A percentile compares a stretch with the other conserved stretches of the same genome.
Evolutionary conservation across 2,329 filamentous ascomycete species (phyloP).

Genomic region (Fusarium longipes): DNA sequence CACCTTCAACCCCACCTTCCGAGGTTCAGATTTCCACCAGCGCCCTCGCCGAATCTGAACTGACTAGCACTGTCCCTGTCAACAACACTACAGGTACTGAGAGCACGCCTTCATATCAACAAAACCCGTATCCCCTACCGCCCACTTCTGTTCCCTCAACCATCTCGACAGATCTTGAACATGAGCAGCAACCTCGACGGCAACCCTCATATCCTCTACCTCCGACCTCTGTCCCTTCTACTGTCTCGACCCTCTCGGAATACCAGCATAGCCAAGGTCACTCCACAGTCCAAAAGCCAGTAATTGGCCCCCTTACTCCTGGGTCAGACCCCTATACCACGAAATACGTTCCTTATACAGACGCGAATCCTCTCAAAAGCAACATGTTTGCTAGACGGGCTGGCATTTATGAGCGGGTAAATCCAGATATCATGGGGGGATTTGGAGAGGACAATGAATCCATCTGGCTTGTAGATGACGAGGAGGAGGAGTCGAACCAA

Average conservation of each 20-base stretch:
- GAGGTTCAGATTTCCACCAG: background rate
- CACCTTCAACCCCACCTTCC: constrained; percentile 8
- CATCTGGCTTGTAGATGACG: constrained; percentile 48
- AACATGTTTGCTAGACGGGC: constrained; percentile 45
- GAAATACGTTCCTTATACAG: constrained; percentile 42
- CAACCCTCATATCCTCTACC: background rate
- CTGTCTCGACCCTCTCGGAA: constrained; percentile 1
- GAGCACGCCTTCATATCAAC: background rate
- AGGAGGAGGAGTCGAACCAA: constrained; percentile 45
- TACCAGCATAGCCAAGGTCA: constrained; percentile 1
- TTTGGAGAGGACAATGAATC: constrained; percentile 50
- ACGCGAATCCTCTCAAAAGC: constrained; percentile 42
- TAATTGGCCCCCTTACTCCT: background rate
- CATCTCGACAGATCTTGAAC: background rate
- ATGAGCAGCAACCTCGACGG: background rate
- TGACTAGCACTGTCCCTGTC: background rate
- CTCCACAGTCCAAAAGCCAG: background rate
- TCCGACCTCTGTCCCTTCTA: constrained; percentile 7
- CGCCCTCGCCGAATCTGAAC: background rate
- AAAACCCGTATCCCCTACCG: background rate
- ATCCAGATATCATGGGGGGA: constrained; percentile 47
- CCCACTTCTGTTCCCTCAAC: constrained; percentile 6
- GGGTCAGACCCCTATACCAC: constrained; percentile 17
- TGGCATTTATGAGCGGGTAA: constrained; percentile 48
- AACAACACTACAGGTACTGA: background rate